Evolutionary conservation across 257 asterid species (phyloP), one percentile per base, ranked within the genome.

Genomic region (Paulownia fortunei): DNA sequence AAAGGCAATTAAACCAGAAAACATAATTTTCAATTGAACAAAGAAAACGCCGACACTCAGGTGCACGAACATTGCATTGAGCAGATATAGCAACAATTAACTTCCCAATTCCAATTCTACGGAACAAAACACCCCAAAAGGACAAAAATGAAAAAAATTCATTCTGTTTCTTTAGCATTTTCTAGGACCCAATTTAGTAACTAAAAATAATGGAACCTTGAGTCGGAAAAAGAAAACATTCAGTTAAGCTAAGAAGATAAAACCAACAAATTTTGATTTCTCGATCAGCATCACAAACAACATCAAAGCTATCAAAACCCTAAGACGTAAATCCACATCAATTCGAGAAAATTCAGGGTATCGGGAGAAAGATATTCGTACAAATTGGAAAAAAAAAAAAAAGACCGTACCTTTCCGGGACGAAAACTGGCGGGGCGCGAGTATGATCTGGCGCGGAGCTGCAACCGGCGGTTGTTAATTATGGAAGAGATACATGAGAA

Each of bases 401-500:
- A 67, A 15, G 6, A 26, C 4, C 41, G 75, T 61, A 81, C 88
- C 84, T 78, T 81, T 55, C 27, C 42, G 19, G 52, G 72, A 49
- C 74, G 60, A 54, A 78, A 74, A 47, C 71, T 55, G 77, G 71
- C 21, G 58, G 34, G 16, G 66, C 69, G 21, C 10, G 41, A 21
- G 69, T 51, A 75, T 8, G 84, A 78, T 78, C 88, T 44, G 68
- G 67, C 4, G 8, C 21, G 70, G 61, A 78, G 81, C 76, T 80
- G 77, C 76, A 69, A 27, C 42, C 85, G 81, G 37, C 88, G 88
- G 74, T 51, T 71, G 76, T 72, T 69, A 9, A 37, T 71, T 4
- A 69, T 8, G 69, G 88, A 74, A 39, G 85, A 81, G 80, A 81
- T 75, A 68, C 84, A 78, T 10, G 84, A 75, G 42, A 84, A 70